Percentiles rank a stretch among this genome's conserved stretches.
Evolutionary conservation across 116 monocot genomes (phyloP).

Genomic region (Trichopus zeylanicus): DNA sequence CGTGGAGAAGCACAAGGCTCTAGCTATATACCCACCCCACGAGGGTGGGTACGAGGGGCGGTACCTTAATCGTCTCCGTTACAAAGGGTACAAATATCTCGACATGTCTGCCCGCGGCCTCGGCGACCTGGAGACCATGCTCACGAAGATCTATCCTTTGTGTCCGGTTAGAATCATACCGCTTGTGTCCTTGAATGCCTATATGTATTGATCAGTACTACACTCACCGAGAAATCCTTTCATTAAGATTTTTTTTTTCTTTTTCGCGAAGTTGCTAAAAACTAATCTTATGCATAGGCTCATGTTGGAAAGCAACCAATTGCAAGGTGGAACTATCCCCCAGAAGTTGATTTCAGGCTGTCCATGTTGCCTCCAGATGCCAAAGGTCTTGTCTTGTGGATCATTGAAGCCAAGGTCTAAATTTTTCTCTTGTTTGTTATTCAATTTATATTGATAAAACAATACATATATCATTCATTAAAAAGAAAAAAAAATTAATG

Average conservation of each 20-base stretch:
- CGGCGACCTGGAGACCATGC: conserved; percentile 81
- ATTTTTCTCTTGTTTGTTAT: neutral
- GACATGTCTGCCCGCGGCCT: conserved; percentile 81
- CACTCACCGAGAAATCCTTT: no score
- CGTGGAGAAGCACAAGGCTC: conserved; percentile 87
- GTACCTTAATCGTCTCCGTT: conserved; percentile 64
- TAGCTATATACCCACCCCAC: conserved; percentile 74
- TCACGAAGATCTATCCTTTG: conserved; percentile 80
- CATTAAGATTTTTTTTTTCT: no score
- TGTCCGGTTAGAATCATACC: conserved; percentile 64
- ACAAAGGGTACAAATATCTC: conserved; percentile 74
- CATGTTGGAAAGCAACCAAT: conserved; percentile 85
- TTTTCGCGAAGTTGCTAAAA: neutral
- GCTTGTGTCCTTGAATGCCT: no score
- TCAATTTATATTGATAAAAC: neutral
- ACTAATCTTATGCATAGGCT: conserved; percentile 32
- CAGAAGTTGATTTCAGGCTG: conserved; percentile 89
- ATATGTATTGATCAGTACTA: no score
- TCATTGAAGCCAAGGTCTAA: conserved; percentile 94
- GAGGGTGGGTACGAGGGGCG: conserved; percentile 95
- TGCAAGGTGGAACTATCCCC: conserved; percentile 88
- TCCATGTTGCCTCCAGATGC: conserved; percentile 62
- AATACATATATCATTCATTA: neutral
- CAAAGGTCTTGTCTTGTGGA: conserved; percentile 76
- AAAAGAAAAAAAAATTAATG: no score